Base-by-base conservation (phyloP, 1,284 basidiomycete genomes). In the Trametes versicolor region DNA sequence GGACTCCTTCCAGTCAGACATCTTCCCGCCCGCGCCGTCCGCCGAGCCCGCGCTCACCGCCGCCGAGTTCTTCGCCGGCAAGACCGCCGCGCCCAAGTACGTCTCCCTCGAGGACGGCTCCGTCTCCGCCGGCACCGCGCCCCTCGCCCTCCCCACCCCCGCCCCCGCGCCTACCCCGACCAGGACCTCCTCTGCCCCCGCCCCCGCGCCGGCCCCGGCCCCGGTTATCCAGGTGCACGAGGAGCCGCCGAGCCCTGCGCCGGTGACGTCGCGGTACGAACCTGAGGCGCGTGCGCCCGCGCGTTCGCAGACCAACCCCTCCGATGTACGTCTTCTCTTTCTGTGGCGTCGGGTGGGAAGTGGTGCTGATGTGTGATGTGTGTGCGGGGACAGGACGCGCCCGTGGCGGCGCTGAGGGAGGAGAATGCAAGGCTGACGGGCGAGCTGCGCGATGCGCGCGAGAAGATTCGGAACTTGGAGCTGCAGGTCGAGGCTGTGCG, bases 11-110 rank as follows among this genome's bases (percentile, higher is more conserved):
- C 95, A 95, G 79, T 90, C 94, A 15, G 95, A 97, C 78, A 97
- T 99, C 75, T 99, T 90, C 86, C 97, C 97, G 1, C 93, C 94
- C 19, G 97, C 95, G 1, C 90, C 90, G 0, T 94, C 94, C 10
- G 78, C 84, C 52, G 92, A 96, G 74, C 88, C 96, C 13, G 88
- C 94, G 0, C 84, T 98, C 59, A 84, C 87, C 10, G 93, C 95
- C 1, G 82, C 85, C 58, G 96, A 98, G 71, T 99, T 95, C 82
- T 96, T 99, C 78, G 79, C 83, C 4, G 96, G 96, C 56, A 96
- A 96, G 80, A 84, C 83, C 3, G 87, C 88, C 2, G 79, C 88
- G 17, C 86, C 90, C 23, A 96, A 96, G 70, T 82, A 91, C 23
- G 83, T 92, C 62, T 86, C 81, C 72, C 84, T 93, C 45, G 87